Percentiles rank a stretch among this genome's conserved stretches.
Evolutionary conservation across 2,329 filamentous ascomycete species (phyloP).

Genomic region (Ciborinia camelliae): DNA sequence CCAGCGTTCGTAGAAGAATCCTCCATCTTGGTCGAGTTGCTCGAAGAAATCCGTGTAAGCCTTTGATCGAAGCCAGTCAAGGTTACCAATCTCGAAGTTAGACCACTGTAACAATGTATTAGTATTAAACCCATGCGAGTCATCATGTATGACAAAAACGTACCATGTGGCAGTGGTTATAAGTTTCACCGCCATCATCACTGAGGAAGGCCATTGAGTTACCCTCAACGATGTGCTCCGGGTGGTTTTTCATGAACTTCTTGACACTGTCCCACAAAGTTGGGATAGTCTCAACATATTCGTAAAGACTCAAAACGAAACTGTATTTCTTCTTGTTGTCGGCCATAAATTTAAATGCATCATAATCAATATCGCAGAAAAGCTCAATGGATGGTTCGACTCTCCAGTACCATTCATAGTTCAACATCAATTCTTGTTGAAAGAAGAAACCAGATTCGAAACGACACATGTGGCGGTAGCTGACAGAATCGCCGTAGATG

Average conservation of each 20-base stretch:
- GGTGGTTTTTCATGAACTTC: constrained; percentile 87
- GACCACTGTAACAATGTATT: constrained; percentile 67
- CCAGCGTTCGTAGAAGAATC: constrained; percentile 99
- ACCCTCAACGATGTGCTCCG: constrained; percentile 77
- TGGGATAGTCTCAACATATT: constrained; percentile 91
- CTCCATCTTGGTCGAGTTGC: constrained; percentile 81
- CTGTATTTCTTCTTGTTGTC: constrained; percentile 98
- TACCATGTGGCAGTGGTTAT: constrained; percentile 98
- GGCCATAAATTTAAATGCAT: constrained; percentile 94
- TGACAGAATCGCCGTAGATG: constrained; percentile 96
- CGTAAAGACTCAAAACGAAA: constrained; percentile 91
- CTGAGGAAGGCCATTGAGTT: constrained; percentile 92
- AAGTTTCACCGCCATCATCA: constrained; percentile 84
- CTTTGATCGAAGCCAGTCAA: constrained; percentile 88
- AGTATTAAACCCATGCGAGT: background rate
- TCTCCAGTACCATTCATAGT: constrained; percentile 99
- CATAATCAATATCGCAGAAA: constrained; percentile 92
- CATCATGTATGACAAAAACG: constrained; percentile 39
- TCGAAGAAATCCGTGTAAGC: constrained; percentile 91
- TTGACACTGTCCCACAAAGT: constrained; percentile 94
- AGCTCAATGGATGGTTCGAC: constrained; percentile 97
- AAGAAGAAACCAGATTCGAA: constrained; percentile 99
- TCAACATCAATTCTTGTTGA: constrained; percentile 85
- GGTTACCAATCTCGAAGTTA: constrained; percentile 94
- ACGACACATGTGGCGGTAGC: constrained; percentile 98